Base-by-base conservation (phyloP, 345 rosid species). In the Mercurialis annua region DNA sequence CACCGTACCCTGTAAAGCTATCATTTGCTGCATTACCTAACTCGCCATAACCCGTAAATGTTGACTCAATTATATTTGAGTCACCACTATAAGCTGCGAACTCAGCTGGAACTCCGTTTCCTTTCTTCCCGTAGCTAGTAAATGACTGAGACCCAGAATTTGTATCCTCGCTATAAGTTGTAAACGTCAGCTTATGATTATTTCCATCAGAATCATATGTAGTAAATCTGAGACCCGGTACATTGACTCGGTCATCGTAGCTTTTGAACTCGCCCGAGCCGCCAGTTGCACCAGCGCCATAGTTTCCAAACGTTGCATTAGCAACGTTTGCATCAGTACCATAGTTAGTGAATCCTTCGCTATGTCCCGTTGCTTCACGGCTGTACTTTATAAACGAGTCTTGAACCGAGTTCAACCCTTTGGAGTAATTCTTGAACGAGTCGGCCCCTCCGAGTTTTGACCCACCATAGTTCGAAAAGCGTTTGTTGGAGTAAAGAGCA, bases 381-480 rank as follows among this genome's bases (percentile, higher is more conserved):
- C 73, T 76, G 72, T 76, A 76, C 26, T 36, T 56, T 17, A 64
- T 2, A 69, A 76, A 76, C 11, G 73, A 63, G 70, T 68, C 73
- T 46, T 58, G 5, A 6, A 48, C 70, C 2, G 73, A 51, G 73
- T 72, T 76, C 51, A 76, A 21, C 36, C 73, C 76, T 54, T 68
- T 44, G 38, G 80, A 76, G 76, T 76, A 76, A 65, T 72, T 76
- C 64, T 68, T 71, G 67, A 76, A 76, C 15, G 80, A 71, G 73
- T 76, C 80, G 40, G 21, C 8, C 5, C 69, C 53, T 16, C 73
- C 70, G 52, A 29, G 42, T 30, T 48, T 42, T 0, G 80, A 55
- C 2, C 34, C 16, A 49, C 80, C 80, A 49, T 76, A 76, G 71
- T 30, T 71, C 8, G 70, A 2, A 48, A 76, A 76, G 29, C 46